Evolutionary conservation across 352 stramenopile genomes (phyloP).

Genomic region (Pythium periplocum): DNA sequence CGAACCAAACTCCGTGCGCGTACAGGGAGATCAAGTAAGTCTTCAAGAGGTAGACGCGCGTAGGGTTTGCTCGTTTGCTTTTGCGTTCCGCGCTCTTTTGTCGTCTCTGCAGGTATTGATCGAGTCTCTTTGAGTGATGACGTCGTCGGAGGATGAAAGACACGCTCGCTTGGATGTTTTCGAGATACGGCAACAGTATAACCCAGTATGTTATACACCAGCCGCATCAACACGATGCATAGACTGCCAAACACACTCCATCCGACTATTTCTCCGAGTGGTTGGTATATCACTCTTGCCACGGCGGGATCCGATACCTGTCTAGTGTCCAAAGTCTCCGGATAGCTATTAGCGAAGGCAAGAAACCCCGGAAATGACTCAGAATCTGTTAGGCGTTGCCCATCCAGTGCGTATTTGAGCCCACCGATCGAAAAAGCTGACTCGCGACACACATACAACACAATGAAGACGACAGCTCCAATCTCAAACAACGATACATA

Average conservation of each 20-base stretch:
- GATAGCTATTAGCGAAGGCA: conserved; percentile 2
- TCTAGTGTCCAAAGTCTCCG: not conserved
- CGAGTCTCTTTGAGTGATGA: too few species aligned
- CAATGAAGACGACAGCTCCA: not conserved
- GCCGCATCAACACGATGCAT: not conserved
- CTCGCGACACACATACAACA: not conserved
- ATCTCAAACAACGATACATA: not conserved
- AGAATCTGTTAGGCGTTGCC: not conserved
- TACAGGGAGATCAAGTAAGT: conserved; percentile 15
- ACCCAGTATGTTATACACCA: not conserved
- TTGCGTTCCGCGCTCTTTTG: not conserved
- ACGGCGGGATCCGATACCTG: not conserved
- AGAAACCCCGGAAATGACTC: not conserved
- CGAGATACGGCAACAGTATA: too few species aligned
- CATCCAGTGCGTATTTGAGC: conserved; percentile 1
- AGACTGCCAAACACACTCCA: not conserved
- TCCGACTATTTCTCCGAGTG: conserved; percentile 4
- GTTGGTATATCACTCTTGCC: not conserved
- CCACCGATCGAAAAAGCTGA: conserved; percentile 1
- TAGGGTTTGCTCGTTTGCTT: conserved; percentile 2
- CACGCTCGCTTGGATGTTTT: too few species aligned
- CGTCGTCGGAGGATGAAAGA: too few species aligned
- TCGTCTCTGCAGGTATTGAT: too few species aligned
- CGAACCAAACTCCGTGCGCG: conserved; percentile 15
- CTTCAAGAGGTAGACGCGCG: conserved; percentile 14